These are phyloP conservation scores for Jamesozyma rosinii DNA, from an alignment of 805 yeast genomes.

Conservation along the genomic window DNA sequence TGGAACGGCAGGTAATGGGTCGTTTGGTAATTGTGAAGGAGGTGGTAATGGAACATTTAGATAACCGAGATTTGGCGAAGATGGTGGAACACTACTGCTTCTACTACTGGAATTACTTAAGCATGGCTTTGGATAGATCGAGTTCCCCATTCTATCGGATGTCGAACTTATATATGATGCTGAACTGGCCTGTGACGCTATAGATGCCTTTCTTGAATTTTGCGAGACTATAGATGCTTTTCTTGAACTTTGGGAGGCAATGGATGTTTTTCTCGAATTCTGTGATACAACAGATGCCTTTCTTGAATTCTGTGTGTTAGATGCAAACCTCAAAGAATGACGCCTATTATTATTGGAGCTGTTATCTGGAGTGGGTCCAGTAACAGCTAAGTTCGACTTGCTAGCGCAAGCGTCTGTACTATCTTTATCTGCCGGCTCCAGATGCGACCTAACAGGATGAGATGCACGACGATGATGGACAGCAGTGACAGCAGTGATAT, in stretches of 20 bases:
- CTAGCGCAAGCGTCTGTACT: not conserved
- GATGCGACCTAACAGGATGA: slow-evolving; percentile 11
- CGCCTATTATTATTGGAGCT: slow-evolving; percentile 6
- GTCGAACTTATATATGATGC: slow-evolving; percentile 27
- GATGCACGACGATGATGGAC: slow-evolving; percentile 18
- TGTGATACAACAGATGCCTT: slow-evolving; percentile 34
- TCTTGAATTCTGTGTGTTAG: slow-evolving; percentile 26
- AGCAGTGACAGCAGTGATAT: not conserved
- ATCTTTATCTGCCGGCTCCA: not conserved
- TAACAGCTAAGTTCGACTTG: not conserved
- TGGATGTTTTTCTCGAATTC: slow-evolving; percentile 34
- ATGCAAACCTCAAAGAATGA: slow-evolving; percentile 5
- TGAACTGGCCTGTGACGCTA: slow-evolving; percentile 28
- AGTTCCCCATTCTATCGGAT: slow-evolving; percentile 26
- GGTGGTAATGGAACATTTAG: slow-evolving; percentile 41
- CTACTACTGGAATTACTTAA: slow-evolving; percentile 20
- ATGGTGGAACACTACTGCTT: slow-evolving; percentile 16
- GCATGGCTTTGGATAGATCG: slow-evolving; percentile 22
- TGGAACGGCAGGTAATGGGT: slow-evolving; percentile 35
- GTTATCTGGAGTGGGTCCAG: not conserved
- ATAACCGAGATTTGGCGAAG: slow-evolving; percentile 10
- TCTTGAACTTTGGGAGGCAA: slow-evolving; percentile 32
- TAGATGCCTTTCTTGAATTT: slow-evolving; percentile 33
- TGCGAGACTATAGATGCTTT: slow-evolving; percentile 34
- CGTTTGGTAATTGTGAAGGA: slow-evolving; percentile 46